Conservation (phyloP, 192 early-diverging fungal species). For the Umbelopsis ramanniana region DNA sequence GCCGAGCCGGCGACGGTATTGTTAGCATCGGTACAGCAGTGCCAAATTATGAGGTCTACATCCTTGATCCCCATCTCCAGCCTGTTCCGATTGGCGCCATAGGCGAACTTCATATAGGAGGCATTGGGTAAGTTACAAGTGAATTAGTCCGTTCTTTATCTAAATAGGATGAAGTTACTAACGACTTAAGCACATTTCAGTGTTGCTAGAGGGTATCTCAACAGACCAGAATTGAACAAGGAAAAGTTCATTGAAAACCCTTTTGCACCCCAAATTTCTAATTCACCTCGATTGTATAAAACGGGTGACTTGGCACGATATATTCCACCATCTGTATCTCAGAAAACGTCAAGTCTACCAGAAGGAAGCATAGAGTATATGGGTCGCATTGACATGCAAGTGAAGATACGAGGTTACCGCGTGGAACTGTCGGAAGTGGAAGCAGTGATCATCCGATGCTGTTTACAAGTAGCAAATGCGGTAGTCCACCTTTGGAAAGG, state of each 20-base stretch:
- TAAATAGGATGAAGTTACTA: not conserved
- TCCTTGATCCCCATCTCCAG: conserved; percentile 25
- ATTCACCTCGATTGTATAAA: not conserved
- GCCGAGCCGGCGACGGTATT: not conserved
- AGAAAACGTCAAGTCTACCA: conserved; percentile 12
- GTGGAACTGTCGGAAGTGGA: conserved; percentile 43
- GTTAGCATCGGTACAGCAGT: conserved; percentile 26
- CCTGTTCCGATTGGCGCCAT: conserved; percentile 41
- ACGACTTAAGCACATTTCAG: not conserved
- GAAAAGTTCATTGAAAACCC: conserved; percentile 39
- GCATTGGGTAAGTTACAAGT: conserved; percentile 15
- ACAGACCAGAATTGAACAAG: conserved; percentile 43
- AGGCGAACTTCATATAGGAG: conserved; percentile 52
- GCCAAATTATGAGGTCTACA: conserved; percentile 27
- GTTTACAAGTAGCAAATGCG: conserved; percentile 4
- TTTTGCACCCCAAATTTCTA: conserved; percentile 3
- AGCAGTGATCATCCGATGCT: conserved; percentile 22
- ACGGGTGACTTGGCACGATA: not conserved
- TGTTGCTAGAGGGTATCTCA: conserved; percentile 48
- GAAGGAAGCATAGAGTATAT: conserved; percentile 31
- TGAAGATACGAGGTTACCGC: conserved; percentile 52
- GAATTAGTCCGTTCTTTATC: not conserved
- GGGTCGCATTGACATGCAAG: conserved; percentile 49
- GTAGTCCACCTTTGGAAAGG: not conserved
- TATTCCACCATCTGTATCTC: conserved; percentile 16